These are phyloP conservation scores for Scheffersomyces segobiensis DNA, from an alignment of 1,139 yeast genomes.

Conservation along the genomic window DNA sequence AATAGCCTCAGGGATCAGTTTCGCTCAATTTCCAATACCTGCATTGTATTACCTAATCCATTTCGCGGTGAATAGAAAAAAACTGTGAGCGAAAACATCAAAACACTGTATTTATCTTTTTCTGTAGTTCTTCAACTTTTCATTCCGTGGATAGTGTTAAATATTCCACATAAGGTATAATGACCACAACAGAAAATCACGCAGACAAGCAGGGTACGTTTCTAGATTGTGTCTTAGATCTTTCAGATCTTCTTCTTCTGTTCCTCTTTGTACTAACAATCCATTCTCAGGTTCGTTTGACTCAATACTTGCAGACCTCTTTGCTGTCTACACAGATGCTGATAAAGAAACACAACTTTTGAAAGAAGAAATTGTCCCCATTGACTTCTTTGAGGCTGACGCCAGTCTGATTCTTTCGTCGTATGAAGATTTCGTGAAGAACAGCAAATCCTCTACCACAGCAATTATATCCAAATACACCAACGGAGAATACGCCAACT, in stretches of 20 bases:
- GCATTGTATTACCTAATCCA: not conserved
- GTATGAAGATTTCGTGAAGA: conserved; percentile 33
- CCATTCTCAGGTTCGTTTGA: conserved; percentile 8
- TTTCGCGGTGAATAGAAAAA: not conserved
- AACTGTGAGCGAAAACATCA: not conserved
- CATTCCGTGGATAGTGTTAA: not conserved
- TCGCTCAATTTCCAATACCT: not conserved
- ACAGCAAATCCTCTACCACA: conserved; percentile 21
- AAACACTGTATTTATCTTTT: not conserved
- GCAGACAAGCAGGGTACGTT: not conserved
- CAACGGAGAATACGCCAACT: conserved; percentile 31
- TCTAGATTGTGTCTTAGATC: too few species aligned
- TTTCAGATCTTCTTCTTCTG: not conserved
- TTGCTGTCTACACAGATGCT: conserved; percentile 31
- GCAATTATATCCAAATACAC: conserved; percentile 22
- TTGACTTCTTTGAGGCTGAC: conserved; percentile 45
- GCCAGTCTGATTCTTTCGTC: conserved; percentile 45
- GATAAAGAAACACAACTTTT: conserved; percentile 37
- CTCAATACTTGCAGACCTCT: conserved; percentile 12
- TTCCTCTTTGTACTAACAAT: conserved; percentile 1
- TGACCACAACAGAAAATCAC: not conserved
- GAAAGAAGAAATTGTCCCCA: conserved; percentile 40
- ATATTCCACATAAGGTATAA: not conserved
- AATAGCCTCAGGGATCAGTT: too few species aligned
- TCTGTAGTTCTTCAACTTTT: not conserved